These are phyloP conservation scores for Chrysoporthe cubensis DNA, from an alignment of 2,329 filamentous ascomycete genomes.

Conservation along the genomic window DNA sequence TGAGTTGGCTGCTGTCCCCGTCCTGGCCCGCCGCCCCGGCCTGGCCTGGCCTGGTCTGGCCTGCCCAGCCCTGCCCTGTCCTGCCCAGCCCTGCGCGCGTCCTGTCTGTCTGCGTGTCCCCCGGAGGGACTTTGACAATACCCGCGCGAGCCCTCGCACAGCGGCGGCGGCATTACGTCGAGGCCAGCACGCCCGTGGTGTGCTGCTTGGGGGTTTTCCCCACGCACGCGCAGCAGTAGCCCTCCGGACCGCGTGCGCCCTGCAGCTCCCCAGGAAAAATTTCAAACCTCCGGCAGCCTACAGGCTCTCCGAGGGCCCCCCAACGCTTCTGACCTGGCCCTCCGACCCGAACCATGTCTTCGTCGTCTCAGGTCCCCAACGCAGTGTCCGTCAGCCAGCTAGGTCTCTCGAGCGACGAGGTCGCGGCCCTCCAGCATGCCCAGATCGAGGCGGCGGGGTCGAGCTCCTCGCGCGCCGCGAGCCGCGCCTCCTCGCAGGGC, in stretches of 20 bases:
- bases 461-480: conserved; percentile 82
- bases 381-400: conserved; percentile 86
- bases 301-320: not conserved
- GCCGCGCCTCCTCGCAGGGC: conserved; percentile 69
- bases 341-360: conserved; percentile 40
- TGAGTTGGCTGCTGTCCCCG: conserved; percentile 19
- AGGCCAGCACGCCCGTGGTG: not conserved
- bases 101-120: not conserved
- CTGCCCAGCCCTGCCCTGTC: not conserved
- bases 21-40: not conserved
- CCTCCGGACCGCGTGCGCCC: not conserved
- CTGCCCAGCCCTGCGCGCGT: not conserved
- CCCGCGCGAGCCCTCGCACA: conserved; percentile 21
- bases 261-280: not conserved
- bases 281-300: not conserved
- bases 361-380: conserved; percentile 59
- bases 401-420: conserved; percentile 80
- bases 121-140: conserved; percentile 23
- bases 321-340: conserved; percentile 7
- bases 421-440: conserved; percentile 72
- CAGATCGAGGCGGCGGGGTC: conserved; percentile 47
- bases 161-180: conserved; percentile 9
- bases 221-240: not conserved
- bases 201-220: conserved; percentile 3
- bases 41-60: not conserved